Conservation (phyloP, 495 filamentous ascomycete genomes). For the Xylaria longipes region DNA sequence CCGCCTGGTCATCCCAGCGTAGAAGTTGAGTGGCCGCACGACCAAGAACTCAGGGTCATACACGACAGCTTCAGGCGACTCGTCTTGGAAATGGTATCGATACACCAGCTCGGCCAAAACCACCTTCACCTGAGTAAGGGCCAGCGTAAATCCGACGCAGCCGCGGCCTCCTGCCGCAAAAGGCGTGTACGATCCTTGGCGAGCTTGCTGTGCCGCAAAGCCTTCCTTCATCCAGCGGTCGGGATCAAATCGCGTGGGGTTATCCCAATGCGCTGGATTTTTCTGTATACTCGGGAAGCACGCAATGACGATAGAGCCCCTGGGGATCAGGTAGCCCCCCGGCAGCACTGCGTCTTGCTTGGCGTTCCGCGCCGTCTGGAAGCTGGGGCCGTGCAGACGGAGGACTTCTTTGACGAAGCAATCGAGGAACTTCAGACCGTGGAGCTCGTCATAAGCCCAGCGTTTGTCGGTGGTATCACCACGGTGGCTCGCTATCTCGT, state of each 20-base stretch:
- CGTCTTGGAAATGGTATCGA: slow-evolving; percentile 51
- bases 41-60: slow-evolving; percentile 60
- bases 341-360: slow-evolving; percentile 52
- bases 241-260: slow-evolving; percentile 51
- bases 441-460: slow-evolving; percentile 43
- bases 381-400: slow-evolving; percentile 55
- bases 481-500: slow-evolving; percentile 51
- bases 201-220: slow-evolving; percentile 46
- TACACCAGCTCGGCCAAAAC: slow-evolving; percentile 52
- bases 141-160: slow-evolving; percentile 60
- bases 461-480: slow-evolving; percentile 11
- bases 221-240: slow-evolving; percentile 53
- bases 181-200: slow-evolving; percentile 48
- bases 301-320: slow-evolving; percentile 48
- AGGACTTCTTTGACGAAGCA: slow-evolving; percentile 59
- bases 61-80: slow-evolving; percentile 42
- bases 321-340: slow-evolving; percentile 51
- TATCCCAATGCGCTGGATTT: slow-evolving; percentile 51
- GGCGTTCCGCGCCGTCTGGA: slow-evolving; percentile 53
- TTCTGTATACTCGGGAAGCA: slow-evolving; percentile 54
- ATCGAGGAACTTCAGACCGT: slow-evolving; percentile 48
- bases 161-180: slow-evolving; percentile 52
- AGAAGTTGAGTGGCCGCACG: slow-evolving; percentile 55
- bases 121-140: slow-evolving; percentile 52
- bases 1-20: slow-evolving; percentile 42